phyloP scores from a whole-genome alignment of 805 yeast genomes.

The Ogataea degrootiae region DNA sequence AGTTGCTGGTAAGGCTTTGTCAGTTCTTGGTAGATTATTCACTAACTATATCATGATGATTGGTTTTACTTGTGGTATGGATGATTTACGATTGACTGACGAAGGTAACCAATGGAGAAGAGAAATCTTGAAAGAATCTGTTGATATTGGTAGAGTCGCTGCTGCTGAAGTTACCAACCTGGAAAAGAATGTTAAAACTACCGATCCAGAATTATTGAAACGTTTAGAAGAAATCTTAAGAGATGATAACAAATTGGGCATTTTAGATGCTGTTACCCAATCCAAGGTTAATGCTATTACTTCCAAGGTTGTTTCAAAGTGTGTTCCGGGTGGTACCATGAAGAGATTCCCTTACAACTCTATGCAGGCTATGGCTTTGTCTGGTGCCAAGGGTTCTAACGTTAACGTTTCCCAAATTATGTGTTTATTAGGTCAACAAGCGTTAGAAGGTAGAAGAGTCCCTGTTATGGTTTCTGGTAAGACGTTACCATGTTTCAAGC shows the following conservation, averaged over 20 bases:
- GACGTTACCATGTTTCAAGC: conserved; percentile 92
- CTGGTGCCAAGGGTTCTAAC: conserved; percentile 98
- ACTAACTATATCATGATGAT: conserved; percentile 89
- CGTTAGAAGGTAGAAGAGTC: conserved; percentile 97
- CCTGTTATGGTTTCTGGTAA: conserved; percentile 99
- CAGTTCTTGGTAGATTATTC: conserved; percentile 91
- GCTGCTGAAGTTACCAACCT: conserved; percentile 93
- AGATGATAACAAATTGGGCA: conserved; percentile 87
- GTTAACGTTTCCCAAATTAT: conserved; percentile 98
- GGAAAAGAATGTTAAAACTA: conserved; percentile 40
- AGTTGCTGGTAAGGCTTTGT: conserved; percentile 82
- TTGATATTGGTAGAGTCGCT: conserved; percentile 83
- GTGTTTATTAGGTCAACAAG: conserved; percentile 99
- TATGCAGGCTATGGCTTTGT: conserved; percentile 98
- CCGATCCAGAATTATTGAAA: conserved; percentile 72
- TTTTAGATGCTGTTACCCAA: conserved; percentile 92
- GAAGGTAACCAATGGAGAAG: conserved; percentile 90
- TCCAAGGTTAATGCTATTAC: conserved; percentile 89
- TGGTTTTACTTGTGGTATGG: conserved; percentile 99
- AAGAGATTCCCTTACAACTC: conserved; percentile 92
- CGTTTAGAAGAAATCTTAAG: conserved; percentile 93
- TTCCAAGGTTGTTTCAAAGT: conserved; percentile 86
- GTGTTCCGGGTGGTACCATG: conserved; percentile 96
- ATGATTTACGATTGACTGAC: conserved; percentile 84
- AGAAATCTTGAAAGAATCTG: conserved; percentile 72